phyloP scores from a whole-genome alignment of 139 green algal species.

The Medakamo hakoo region DNA sequence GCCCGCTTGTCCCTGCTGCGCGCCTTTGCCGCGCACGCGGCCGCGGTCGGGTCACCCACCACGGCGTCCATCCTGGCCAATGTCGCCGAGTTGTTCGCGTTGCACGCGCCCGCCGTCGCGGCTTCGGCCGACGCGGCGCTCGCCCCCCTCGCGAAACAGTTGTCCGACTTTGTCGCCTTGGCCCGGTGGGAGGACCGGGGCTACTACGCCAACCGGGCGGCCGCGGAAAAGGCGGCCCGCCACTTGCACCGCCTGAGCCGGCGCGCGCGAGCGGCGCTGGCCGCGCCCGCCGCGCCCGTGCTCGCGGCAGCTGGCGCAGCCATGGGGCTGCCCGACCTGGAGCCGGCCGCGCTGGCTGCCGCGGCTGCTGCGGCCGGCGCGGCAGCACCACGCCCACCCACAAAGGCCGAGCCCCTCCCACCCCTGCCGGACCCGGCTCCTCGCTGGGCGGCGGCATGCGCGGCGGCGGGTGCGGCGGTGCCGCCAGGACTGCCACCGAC shows the following conservation, averaged over 20 bases:
- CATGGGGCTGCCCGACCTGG: conserved; percentile 17
- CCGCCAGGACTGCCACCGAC: background rate
- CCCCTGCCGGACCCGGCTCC: no score
- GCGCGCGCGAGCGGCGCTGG: conserved; percentile 13
- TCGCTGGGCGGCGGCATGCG: no score
- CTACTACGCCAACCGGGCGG: conserved; percentile 67
- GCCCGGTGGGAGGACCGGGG: conserved; percentile 95
- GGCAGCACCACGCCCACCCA: no score
- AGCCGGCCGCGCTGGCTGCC: conserved; percentile 29
- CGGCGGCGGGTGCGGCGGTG: no score
- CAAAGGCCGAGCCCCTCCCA: no score
- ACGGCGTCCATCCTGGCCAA: background rate
- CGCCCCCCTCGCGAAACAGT: no score
- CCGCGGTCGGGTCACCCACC: no score
- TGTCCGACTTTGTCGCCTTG: conserved; percentile 76
- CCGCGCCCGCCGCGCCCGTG: conserved; percentile 8
- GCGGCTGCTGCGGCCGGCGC: background rate
- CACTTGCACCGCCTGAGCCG: conserved; percentile 58
- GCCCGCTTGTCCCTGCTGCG: conserved; percentile 59
- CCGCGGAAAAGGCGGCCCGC: conserved; percentile 70
- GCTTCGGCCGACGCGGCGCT: conserved; percentile 1
- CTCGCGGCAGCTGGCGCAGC: conserved; percentile 1
- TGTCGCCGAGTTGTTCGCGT: background rate
- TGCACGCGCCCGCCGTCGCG: conserved; percentile 4
- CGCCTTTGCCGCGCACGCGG: conserved; percentile 22